These are phyloP conservation scores for Tothia fuscella DNA, from an alignment of 2,329 filamentous ascomycete genomes.

Conservation along the genomic window DNA sequence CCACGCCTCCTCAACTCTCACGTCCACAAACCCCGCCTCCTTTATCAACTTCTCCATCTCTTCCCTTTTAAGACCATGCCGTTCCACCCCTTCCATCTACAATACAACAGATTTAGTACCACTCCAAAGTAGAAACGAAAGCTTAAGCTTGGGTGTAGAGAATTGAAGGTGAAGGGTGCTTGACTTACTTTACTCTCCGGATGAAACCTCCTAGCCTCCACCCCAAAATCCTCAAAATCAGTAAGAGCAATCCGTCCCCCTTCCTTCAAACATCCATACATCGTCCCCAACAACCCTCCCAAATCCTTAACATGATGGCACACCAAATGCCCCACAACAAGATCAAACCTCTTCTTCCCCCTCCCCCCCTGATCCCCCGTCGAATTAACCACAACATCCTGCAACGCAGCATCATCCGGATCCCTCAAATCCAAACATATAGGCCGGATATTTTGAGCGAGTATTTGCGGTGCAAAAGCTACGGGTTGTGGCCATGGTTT, in stretches of 20 bases:
- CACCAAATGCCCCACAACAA: slow-evolving; percentile 42
- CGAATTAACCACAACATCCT: too few species aligned
- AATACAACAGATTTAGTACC: too few species aligned
- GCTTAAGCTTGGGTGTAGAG: too few species aligned
- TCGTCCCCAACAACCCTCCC: slow-evolving; percentile 29
- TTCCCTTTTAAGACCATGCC: slow-evolving; percentile 37
- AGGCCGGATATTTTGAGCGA: slow-evolving; percentile 32
- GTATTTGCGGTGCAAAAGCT: slow-evolving; percentile 14
- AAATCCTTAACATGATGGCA: slow-evolving; percentile 44
- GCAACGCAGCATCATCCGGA: slow-evolving; percentile 33
- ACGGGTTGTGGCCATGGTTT: too few species aligned
- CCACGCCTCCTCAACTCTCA: slow-evolving; percentile 36
- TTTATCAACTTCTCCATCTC: slow-evolving; percentile 33
- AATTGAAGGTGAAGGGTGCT: too few species aligned
- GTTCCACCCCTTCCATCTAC: slow-evolving; percentile 42
- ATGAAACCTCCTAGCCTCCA: slow-evolving; percentile 41
- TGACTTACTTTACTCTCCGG: slow-evolving; percentile 37
- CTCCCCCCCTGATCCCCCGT: slow-evolving; percentile 25
- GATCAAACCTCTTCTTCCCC: slow-evolving; percentile 31
- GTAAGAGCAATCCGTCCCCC: slow-evolving; percentile 42
- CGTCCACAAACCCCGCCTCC: slow-evolving; percentile 38
- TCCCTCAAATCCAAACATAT: slow-evolving; percentile 37
- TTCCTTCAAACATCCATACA: slow-evolving; percentile 35
- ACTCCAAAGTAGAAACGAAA: too few species aligned
- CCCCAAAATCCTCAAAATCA: slow-evolving; percentile 46